phyloP scores from a whole-genome alignment of 495 filamentous ascomycete species.

The Aspergillus kassunensis region DNA sequence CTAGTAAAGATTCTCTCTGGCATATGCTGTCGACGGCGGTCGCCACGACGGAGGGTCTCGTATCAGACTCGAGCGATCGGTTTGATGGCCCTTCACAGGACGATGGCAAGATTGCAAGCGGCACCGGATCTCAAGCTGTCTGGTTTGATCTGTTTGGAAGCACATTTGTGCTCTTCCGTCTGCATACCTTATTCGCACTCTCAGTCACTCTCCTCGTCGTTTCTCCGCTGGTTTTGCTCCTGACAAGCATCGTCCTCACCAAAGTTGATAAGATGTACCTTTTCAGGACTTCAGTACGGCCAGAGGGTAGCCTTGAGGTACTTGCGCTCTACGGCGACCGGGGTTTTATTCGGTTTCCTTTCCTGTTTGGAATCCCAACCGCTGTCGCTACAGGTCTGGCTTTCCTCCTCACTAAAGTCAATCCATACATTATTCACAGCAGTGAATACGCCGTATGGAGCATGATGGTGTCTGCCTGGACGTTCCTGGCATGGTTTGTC shows the following conservation, averaged over 20 bases:
- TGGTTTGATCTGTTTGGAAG: constrained; percentile 95
- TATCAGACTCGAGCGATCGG: constrained; percentile 60
- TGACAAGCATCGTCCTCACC: constrained; percentile 62
- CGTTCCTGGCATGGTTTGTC: constrained; percentile 77
- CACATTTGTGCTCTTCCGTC: constrained; percentile 69
- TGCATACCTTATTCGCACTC: constrained; percentile 82
- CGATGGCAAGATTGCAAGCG: constrained; percentile 63
- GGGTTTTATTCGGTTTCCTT: constrained; percentile 79
- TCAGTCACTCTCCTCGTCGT: constrained; percentile 78
- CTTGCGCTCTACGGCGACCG: constrained; percentile 69
- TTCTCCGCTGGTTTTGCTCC: constrained; percentile 65
- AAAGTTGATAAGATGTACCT: constrained; percentile 76
- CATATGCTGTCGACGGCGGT: constrained; percentile 88
- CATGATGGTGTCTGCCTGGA: constrained; percentile 81
- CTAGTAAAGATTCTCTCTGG: constrained; percentile 73
- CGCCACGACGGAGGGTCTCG: constrained; percentile 64
- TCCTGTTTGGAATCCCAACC: constrained; percentile 66
- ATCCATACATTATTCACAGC: constrained; percentile 83
- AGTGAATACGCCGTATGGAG: constrained; percentile 79
- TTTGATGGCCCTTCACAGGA: constrained; percentile 60
- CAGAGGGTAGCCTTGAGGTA: constrained; percentile 54
- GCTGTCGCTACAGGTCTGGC: constrained; percentile 68
- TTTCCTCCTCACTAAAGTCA: constrained; percentile 73
- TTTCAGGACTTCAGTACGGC: constrained; percentile 59
- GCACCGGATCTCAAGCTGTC: constrained; percentile 66